These are phyloP conservation scores for Eucalyptus brandiana DNA, from an alignment of 345 rosid genomes.

Conservation along the genomic window DNA sequence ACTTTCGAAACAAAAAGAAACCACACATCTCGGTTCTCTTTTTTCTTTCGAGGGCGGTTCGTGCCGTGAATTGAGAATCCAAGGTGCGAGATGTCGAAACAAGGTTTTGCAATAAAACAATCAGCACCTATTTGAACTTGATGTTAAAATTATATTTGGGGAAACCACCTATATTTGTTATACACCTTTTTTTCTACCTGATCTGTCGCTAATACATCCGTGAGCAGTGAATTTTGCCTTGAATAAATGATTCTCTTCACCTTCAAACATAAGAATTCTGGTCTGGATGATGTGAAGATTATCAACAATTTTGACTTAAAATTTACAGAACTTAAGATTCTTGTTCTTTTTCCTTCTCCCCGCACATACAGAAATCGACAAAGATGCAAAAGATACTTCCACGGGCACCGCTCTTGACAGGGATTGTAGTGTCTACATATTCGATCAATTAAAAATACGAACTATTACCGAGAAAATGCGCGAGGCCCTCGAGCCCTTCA, in stretches of 20 bases:
- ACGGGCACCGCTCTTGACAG: background rate
- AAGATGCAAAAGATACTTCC: background rate
- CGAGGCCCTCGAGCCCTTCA: slow-evolving; percentile 75
- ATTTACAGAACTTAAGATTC: background rate
- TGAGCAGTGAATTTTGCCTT: background rate
- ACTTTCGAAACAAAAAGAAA: background rate
- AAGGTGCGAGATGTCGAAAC: background rate
- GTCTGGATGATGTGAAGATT: background rate
- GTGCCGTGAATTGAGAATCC: background rate
- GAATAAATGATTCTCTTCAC: background rate
- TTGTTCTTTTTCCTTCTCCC: background rate
- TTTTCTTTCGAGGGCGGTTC: background rate
- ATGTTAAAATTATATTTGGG: background rate
- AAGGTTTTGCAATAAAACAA: background rate
- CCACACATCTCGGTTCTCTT: background rate
- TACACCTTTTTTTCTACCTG: background rate
- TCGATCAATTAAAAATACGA: too few species aligned
- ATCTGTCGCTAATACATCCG: background rate
- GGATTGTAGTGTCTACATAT: background rate
- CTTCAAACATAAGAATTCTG: background rate
- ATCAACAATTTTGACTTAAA: background rate
- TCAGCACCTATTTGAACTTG: background rate
- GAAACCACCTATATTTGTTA: background rate
- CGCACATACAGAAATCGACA: background rate
- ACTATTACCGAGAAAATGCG: slow-evolving; percentile 75